Evolutionary conservation across 208 protist genomes (phyloP), one percentile per base, ranked within the genome.

Genomic region (Crithidia fasciculata): DNA sequence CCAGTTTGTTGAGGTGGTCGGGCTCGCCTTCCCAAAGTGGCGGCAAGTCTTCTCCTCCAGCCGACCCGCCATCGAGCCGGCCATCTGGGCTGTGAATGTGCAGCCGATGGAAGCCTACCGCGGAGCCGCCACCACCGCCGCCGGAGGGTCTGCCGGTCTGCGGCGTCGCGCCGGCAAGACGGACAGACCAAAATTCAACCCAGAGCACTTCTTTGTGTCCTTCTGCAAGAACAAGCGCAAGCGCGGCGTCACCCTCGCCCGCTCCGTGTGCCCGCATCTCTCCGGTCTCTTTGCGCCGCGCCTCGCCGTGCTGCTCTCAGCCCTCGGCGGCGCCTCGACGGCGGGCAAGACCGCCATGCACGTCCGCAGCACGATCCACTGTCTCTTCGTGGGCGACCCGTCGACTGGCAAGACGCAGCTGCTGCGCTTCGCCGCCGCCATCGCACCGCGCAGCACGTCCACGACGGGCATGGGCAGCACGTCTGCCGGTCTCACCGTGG

Each of bases 331-430:
- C 44, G 82, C 86, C 2, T 82, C 75, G 54, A 94, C 82, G 37
- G 68, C 69, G 37, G 96, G 85, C 39, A 91, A 88, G 61, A 84
- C 81, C 3, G 65, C 47, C 15, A 88, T 95, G 81, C 89, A 91
- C 74, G 73, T 91, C 53, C 83, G 89, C 58, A 89, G 80, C 58
- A 98, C 99, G 61, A 99, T 99, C 69, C 98, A 99, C 91, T 90
- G 99, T 40, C 81, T 99, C 5, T 91, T 99, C 72, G 94, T 99
- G 9, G 99, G 99, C 12, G 99, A 99, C 88, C 99, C 99, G 3
- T 99, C 98, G 0, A 99, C 98, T 0, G 98, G 98, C 45, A 99
- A 99, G 72, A 95, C 90, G 39, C 95, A 98, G 70, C 79, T 98
- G 60, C 82, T 98, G 59, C 84, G 88, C 47, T 95, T 87, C 70